Evolutionary conservation across 306 rosid genomes (phyloP).

Genomic region (Luffa acutangula): DNA sequence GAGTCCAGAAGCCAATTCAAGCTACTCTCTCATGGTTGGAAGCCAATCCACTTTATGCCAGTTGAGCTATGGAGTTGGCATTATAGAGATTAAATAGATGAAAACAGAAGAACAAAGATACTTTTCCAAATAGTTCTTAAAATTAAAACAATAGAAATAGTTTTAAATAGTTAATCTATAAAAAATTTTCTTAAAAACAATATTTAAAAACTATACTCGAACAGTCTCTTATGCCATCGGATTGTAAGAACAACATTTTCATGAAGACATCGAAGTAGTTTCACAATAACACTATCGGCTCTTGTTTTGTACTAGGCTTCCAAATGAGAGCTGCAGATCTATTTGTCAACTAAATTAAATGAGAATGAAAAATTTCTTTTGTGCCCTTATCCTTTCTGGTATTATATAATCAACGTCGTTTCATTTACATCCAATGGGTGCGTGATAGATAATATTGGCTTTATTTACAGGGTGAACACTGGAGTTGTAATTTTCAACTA

Average conservation of each 20-base stretch:
- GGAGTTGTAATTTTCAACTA: constrained; percentile 91
- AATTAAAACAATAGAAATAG: not conserved
- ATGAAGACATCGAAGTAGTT: not conserved
- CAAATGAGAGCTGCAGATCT: not conserved
- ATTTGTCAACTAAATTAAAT: not conserved
- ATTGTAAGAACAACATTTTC: not conserved
- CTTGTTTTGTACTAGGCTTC: not conserved
- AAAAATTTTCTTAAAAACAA: not conserved
- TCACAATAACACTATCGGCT: not conserved
- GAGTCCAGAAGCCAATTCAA: too few species aligned
- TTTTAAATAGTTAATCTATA: not conserved
- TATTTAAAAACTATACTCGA: not conserved
- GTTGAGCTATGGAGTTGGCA: too few species aligned
- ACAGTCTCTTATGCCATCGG: not conserved
- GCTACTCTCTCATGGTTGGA: too few species aligned
- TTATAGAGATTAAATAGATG: not conserved
- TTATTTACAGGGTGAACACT: constrained; percentile 43
- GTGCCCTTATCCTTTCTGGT: not conserved
- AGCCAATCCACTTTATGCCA: too few species aligned
- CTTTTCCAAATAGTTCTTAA: not conserved
- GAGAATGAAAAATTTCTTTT: not conserved
- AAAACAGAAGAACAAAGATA: not conserved
- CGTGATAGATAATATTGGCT: not conserved
- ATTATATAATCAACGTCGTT: not conserved
- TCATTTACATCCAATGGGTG: not conserved